Evolutionary conservation across 345 rosid species (phyloP), one percentile per base, ranked within the genome.

Genomic region (Arabidopsis arenosa): DNA sequence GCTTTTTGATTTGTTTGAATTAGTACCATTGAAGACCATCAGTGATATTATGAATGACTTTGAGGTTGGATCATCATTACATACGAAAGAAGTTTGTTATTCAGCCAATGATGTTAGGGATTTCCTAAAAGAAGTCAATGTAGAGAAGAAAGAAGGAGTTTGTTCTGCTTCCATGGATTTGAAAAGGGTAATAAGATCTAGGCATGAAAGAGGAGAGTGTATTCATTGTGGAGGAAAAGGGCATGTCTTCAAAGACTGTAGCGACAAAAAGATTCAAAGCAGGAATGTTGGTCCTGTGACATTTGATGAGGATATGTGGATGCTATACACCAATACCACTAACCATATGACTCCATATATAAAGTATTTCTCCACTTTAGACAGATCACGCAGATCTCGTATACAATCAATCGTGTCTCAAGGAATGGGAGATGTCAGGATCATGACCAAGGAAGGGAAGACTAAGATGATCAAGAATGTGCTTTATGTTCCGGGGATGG

Each of bases 381-480:
- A 60, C 8, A 3, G 10, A 10, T 10, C 49, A 18, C n/a, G 21
- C 48, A 60, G 23, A 21, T 47, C 47, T 56, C 10, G 39, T 10
- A 32, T 30, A 14, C 10, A 30, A 13, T 6, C 39, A 7, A 33
- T 32, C 3, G 32, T 37, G 48, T 21, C 47, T 1, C 9, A 39
- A 60, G 65, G 48, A 39, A 60, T 39, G 13, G 47, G 65, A 21
- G 66, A 61, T 61, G 66, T 61, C 10, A 40, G 0, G 33, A 39
- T 61, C 66, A 37, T 21, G 10, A 39, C 32, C 2, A 21, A 21
- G 5, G 30, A 18, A 12, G 32, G 32, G 15, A 61, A 39, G 11
- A 61, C 11, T 33, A 61, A 37, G 32, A 61, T 11, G 15, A 39
- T 61, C 66, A 61, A 61, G 66, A 40, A 61, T 40, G 66, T 61